These are phyloP conservation scores for Sungouiozyma intestinalis DNA, from an alignment of 805 yeast genomes.

Conservation along the genomic window DNA sequence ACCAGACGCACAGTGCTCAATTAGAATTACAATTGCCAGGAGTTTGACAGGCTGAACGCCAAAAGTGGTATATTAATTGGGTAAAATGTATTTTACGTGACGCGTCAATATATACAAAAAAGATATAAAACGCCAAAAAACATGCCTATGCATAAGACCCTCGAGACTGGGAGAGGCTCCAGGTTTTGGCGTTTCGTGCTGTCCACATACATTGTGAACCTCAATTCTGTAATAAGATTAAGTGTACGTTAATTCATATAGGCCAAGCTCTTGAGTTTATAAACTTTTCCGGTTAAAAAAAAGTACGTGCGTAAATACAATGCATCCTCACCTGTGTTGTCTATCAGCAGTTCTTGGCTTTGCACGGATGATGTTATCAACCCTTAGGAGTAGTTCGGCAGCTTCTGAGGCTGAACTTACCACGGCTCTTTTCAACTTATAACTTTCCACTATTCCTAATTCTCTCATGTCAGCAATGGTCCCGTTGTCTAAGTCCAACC, in stretches of 20 bases:
- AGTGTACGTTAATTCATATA: no score
- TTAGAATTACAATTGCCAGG: not conserved
- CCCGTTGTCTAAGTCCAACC: constrained; percentile 80
- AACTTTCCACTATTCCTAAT: constrained; percentile 85
- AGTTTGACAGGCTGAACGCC: not conserved
- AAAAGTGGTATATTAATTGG: not conserved
- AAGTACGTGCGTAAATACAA: no score
- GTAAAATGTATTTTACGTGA: not conserved
- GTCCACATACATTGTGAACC: no score
- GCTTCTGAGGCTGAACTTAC: constrained; percentile 97
- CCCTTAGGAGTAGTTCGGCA: constrained; percentile 89
- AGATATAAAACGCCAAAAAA: not conserved
- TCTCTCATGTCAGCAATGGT: constrained; percentile 89
- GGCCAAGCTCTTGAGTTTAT: no score
- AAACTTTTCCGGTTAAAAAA: no score
- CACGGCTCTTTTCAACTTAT: constrained; percentile 84
- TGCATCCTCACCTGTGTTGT: constrained; percentile 30
- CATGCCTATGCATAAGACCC: no score
- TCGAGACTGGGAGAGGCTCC: no score
- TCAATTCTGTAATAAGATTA: no score
- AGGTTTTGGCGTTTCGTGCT: no score
- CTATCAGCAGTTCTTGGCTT: constrained; percentile 96
- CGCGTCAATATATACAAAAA: not conserved
- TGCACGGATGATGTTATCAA: constrained; percentile 93
- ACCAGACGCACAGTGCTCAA: no score